A percentile compares a stretch with the other conserved stretches of the same genome.
phyloP scores from a whole-genome alignment of 768 basidiomycete genomes.

The Lyophyllum decastes region DNA sequence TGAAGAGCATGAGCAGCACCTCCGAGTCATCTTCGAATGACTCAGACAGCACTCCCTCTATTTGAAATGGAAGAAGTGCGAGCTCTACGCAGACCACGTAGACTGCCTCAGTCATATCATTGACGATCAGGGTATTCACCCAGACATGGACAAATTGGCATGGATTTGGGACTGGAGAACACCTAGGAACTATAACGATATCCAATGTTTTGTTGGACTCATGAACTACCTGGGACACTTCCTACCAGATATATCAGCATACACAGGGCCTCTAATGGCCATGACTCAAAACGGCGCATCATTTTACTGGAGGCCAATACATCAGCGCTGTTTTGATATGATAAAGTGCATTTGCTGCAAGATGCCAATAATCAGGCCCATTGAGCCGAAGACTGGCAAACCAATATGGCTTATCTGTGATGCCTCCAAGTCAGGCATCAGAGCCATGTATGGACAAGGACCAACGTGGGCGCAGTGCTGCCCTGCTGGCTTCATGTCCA shows the following conservation, averaged over 20 bases:
- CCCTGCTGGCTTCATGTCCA: no score
- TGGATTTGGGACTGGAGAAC: neutral
- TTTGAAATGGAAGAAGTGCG: slow-evolving; percentile 2
- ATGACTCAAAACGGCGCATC: neutral
- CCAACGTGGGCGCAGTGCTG: no score
- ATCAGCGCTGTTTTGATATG: no score
- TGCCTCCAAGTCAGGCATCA: neutral
- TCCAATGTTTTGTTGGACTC: neutral
- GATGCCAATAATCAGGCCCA: neutral
- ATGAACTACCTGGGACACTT: neutral
- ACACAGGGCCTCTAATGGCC: neutral
- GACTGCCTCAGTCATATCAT: neutral
- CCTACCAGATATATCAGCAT: neutral
- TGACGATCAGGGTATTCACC: slow-evolving; percentile 1
- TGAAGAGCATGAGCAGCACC: neutral
- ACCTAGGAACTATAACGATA: neutral
- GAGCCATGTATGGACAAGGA: no score
- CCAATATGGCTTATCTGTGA: neutral
- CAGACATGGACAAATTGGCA: neutral
- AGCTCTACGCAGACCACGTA: neutral
- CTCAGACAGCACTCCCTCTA: neutral
- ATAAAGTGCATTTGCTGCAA: no score
- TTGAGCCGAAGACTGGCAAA: neutral
- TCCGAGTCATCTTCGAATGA: neutral
- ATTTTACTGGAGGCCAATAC: neutral